Base-by-base conservation (phyloP, 495 filamentous ascomycete genomes). In the Xylaria telfairii region DNA sequence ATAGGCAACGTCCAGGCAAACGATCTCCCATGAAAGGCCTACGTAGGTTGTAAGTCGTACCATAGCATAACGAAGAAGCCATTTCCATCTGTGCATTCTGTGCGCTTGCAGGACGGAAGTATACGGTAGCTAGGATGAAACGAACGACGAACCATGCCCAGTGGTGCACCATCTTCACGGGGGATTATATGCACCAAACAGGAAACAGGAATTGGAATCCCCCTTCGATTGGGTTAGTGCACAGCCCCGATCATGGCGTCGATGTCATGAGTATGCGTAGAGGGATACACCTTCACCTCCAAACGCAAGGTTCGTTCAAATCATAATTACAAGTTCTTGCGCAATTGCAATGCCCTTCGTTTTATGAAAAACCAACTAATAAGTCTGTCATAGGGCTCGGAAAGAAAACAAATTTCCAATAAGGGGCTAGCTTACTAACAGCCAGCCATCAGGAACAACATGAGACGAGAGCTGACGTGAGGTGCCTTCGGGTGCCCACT, bases 401-500 rank as follows among this genome's bases (percentile, higher is more conserved):
- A 30, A 54, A 54, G 19, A 26, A 10, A 17, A 5, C 2, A 17
- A 54, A 30, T 54, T 54, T 28, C 51, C 26, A 6, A 30, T 54
- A 7, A 2, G 13, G 13, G 37, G 32, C 21, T 21, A 59, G 56
- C 53, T 34, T 5, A n/a, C 15, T 7, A 19, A 32, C 32, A 37
- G 7, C 56, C 12, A 15, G 53, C 28, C 6, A 34, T 26, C 13
- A 26, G 30, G n/a, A 37, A 21, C 30, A 9, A 59, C 17, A 37
- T 54, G 51, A 28, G 26, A 24, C 30, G 21, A 21, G 56, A 32
- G 56, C 56, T 59, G 56, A 59, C 56, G 56, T 59, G 56, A 59
- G 32, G 56, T 3, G 15, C n/a, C 30, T n/a, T 0, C 30, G 17
- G 15, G 28, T 17, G 12, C 8, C 53, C 28, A 57, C 54, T 5